These are phyloP conservation scores for Apiotrichum porosum DNA, from an alignment of 1,284 basidiomycete species.

Conservation along the genomic window DNA sequence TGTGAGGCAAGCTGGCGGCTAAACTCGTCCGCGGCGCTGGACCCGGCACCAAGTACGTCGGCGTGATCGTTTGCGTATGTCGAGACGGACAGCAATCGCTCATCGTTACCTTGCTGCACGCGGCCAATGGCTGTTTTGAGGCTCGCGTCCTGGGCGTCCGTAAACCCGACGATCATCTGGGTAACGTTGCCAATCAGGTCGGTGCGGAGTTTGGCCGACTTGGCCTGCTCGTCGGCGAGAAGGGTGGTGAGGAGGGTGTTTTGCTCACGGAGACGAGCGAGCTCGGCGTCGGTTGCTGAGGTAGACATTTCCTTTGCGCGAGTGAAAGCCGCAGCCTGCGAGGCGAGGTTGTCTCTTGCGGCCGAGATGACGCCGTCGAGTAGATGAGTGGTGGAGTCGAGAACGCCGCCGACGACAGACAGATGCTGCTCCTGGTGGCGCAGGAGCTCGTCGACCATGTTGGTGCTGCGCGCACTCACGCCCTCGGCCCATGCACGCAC, in stretches of 20 bases:
- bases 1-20: background rate
- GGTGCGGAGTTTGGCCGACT: slow-evolving; percentile 62
- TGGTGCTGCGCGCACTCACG: slow-evolving; percentile 26
- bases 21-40: background rate
- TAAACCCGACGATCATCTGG: slow-evolving; percentile 64
- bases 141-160: slow-evolving; percentile 63
- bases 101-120: slow-evolving; percentile 57
- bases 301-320: slow-evolving; percentile 56
- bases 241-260: slow-evolving; percentile 63
- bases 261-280: slow-evolving; percentile 63
- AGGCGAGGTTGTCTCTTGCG: slow-evolving; percentile 57
- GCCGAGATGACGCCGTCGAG: slow-evolving; percentile 61
- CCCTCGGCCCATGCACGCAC: slow-evolving; percentile 32
- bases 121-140: slow-evolving; percentile 58
- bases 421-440: slow-evolving; percentile 43
- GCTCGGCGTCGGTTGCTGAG: slow-evolving; percentile 58
- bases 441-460: slow-evolving; percentile 41
- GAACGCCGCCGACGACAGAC: slow-evolving; percentile 39
- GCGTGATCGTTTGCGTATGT: slow-evolving; percentile 1
- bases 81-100: slow-evolving; percentile 46
- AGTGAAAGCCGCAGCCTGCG: slow-evolving; percentile 55
- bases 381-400: slow-evolving; percentile 48
- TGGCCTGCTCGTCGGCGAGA: slow-evolving; percentile 62
- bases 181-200: slow-evolving; percentile 69
- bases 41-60: background rate